Conservation (phyloP, 75 land plant species). For the Gnetum montanum region DNA sequence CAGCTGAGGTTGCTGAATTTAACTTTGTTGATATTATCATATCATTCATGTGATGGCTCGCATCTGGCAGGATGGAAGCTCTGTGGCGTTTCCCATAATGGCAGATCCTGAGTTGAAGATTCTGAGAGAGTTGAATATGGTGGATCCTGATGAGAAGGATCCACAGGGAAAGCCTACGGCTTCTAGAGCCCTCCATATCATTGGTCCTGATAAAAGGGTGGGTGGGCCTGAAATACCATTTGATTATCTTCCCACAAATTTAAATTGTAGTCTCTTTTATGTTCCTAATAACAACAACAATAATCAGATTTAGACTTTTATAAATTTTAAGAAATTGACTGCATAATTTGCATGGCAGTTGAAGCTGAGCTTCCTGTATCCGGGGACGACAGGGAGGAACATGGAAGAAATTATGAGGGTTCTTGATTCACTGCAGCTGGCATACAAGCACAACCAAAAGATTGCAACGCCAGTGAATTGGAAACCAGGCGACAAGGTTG, state of each 20-base stretch:
- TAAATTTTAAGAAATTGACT: neutral
- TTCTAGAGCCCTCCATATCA: constrained; percentile 81
- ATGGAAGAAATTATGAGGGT: constrained; percentile 89
- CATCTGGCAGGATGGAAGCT: constrained; percentile 29
- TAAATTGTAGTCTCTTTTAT: neutral
- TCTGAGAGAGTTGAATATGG: constrained; percentile 70
- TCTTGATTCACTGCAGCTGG: constrained; percentile 68
- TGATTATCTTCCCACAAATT: neutral
- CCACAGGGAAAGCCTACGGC: constrained; percentile 37
- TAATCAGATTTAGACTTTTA: no score
- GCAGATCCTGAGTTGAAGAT: constrained; percentile 73
- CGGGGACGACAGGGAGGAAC: constrained; percentile 78
- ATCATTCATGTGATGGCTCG: no score
- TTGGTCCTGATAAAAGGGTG: constrained; percentile 80
- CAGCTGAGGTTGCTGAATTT: no score
- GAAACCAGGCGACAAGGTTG: constrained; percentile 76
- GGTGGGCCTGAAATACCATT: no score
- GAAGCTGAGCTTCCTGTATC: constrained; percentile 86
- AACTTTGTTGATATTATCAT: no score
- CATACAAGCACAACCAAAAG: constrained; percentile 56
- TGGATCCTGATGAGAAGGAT: constrained; percentile 87
- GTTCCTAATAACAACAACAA: neutral
- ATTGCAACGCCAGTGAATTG: constrained; percentile 92
- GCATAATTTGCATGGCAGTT: constrained; percentile 20
- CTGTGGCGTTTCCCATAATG: constrained; percentile 64